phyloP scores from a whole-genome alignment of 352 stramenopile genomes.

The Globisporangium spinosum region DNA sequence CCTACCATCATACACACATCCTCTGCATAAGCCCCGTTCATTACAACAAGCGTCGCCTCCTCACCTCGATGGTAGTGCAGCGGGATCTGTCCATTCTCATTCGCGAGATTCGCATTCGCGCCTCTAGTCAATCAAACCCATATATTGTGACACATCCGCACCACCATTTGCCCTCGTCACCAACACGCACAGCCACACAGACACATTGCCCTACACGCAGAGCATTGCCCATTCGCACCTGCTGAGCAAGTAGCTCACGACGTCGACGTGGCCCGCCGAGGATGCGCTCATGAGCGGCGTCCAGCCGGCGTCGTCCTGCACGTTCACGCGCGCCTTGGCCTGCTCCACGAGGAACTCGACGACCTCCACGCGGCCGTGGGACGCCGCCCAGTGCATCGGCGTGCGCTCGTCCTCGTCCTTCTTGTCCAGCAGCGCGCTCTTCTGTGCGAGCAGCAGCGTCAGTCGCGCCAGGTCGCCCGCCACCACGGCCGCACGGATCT shows the following conservation, averaged over 20 bases:
- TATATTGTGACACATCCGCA: constrained; percentile 8
- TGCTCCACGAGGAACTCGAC: constrained; percentile 53
- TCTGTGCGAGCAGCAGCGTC: constrained; percentile 27
- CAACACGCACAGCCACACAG: background rate
- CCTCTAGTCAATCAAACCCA: constrained; percentile 27
- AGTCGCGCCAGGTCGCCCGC: constrained; percentile 29
- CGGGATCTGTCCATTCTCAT: constrained; percentile 69
- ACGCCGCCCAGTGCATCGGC: constrained; percentile 62
- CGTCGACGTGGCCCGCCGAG: constrained; percentile 53
- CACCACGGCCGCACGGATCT: constrained; percentile 27
- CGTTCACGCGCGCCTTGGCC: constrained; percentile 38
- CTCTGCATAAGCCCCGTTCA: too few species aligned
- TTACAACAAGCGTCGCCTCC: background rate
- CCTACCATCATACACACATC: background rate
- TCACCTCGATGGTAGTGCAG: constrained; percentile 74
- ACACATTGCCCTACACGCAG: background rate
- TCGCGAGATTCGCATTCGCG: constrained; percentile 59
- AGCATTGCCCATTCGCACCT: constrained; percentile 26
- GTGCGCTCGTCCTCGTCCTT: constrained; percentile 78
- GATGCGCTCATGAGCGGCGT: constrained; percentile 74
- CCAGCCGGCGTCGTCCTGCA: constrained; percentile 73
- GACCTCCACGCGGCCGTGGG: constrained; percentile 40
- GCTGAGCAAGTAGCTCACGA: constrained; percentile 53
- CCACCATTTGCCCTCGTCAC: too few species aligned
- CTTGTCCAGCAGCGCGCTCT: constrained; percentile 28